phyloP scores from a whole-genome alignment of 805 yeast genomes.

The Vanderwaltozyma yarrowii region DNA sequence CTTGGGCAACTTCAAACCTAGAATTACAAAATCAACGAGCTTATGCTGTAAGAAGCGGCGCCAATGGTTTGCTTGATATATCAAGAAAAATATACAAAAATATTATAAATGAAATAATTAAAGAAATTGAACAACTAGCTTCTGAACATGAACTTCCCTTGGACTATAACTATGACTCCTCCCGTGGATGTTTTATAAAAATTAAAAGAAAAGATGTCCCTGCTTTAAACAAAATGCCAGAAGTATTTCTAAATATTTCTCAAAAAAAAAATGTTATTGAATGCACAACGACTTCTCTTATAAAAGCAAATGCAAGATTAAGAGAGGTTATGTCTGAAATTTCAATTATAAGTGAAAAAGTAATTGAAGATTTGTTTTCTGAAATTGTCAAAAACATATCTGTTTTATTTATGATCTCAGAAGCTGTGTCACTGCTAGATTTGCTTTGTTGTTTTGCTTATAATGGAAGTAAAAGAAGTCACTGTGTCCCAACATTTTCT shows the following conservation, averaged over 20 bases:
- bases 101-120: slow-evolving; percentile 30
- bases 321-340: slow-evolving; percentile 35
- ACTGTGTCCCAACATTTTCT: slow-evolving; percentile 32
- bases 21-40: slow-evolving; percentile 36
- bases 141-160: slow-evolving; percentile 18
- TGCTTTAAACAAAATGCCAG: slow-evolving; percentile 20
- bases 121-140: slow-evolving; percentile 18
- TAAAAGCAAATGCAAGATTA: slow-evolving; percentile 33
- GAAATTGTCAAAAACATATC: slow-evolving; percentile 26
- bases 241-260: slow-evolving; percentile 27
- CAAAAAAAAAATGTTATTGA: slow-evolving; percentile 28
- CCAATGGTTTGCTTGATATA: slow-evolving; percentile 37
- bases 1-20: slow-evolving; percentile 32
- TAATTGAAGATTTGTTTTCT: slow-evolving; percentile 25
- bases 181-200: slow-evolving; percentile 32
- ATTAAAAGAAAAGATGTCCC: slow-evolving; percentile 12
- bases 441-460: slow-evolving; percentile 29
- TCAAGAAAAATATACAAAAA: slow-evolving; percentile 34
- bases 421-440: slow-evolving; percentile 36
- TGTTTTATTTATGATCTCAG: slow-evolving; percentile 33
- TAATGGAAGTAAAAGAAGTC: slow-evolving; percentile 17
- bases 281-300: slow-evolving; percentile 32
- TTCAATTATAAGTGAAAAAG: slow-evolving; percentile 32
- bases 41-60: slow-evolving; percentile 36
- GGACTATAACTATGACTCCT: slow-evolving; percentile 28